These are phyloP conservation scores for Leucaena leucocephala DNA, from an alignment of 306 rosid species.

Conservation along the genomic window DNA sequence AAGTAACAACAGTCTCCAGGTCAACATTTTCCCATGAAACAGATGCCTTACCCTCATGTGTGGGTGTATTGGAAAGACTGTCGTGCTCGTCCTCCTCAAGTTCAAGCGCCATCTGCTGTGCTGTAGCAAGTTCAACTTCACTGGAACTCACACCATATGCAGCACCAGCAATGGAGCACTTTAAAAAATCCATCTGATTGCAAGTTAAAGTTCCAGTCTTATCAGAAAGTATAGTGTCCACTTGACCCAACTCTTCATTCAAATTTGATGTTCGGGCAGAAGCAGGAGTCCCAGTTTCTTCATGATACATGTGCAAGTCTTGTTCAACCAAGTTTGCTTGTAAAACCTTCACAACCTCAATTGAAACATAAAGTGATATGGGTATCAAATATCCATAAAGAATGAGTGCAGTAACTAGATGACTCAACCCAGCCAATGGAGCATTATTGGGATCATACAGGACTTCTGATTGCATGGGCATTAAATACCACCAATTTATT, in stretches of 20 bases:
- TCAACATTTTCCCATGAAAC: slow-evolving; percentile 40
- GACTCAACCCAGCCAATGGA: slow-evolving; percentile 75
- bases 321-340: slow-evolving; percentile 91
- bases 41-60: slow-evolving; percentile 30
- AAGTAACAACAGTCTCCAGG: slow-evolving; percentile 66
- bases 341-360: slow-evolving; percentile 95
- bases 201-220: slow-evolving; percentile 99
- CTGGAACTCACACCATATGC: slow-evolving; percentile 80
- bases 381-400: slow-evolving; percentile 98
- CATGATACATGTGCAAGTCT: slow-evolving; percentile 91
- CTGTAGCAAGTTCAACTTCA: slow-evolving; percentile 98
- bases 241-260: slow-evolving; percentile 99
- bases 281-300: slow-evolving; percentile 84
- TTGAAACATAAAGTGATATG: slow-evolving; percentile 95
- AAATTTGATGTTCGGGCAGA: slow-evolving; percentile 92
- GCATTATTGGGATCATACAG: slow-evolving; percentile 64
- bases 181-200: slow-evolving; percentile 98
- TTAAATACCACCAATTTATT: slow-evolving; percentile 75
- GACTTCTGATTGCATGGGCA: slow-evolving; percentile 48
- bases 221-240: slow-evolving; percentile 97
- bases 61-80: slow-evolving; percentile 59
- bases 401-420: slow-evolving; percentile 93
- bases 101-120: slow-evolving; percentile 79
- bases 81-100: slow-evolving; percentile 56
- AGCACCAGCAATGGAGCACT: slow-evolving; percentile 93